phyloP scores from a whole-genome alignment of 306 rosid genomes.

The Quercus variabilis region DNA sequence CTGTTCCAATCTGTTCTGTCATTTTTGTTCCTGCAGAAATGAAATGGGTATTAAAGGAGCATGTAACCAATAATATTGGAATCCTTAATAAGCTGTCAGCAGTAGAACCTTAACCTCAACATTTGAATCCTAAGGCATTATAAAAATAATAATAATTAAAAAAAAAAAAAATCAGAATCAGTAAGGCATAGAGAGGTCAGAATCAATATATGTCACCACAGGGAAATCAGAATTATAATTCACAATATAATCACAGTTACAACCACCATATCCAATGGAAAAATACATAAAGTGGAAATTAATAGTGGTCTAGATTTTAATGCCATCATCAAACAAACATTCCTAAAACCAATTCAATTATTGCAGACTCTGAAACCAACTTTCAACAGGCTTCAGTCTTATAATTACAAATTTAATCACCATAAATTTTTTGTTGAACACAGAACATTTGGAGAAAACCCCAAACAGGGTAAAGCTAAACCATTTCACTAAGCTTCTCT shows the following conservation, averaged over 20 bases:
- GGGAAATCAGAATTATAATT: neutral
- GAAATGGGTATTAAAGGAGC: neutral
- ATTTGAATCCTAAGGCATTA: neutral
- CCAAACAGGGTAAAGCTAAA: neutral
- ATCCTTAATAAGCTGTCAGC: neutral
- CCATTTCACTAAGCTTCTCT: neutral
- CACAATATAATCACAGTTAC: neutral
- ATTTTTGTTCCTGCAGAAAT: slow-evolving; percentile 18
- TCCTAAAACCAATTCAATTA: neutral
- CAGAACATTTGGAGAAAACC: neutral
- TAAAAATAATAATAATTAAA: no score
- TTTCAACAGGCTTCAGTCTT: neutral
- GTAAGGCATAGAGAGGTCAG: neutral
- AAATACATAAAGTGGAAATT: neutral
- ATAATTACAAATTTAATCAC: neutral
- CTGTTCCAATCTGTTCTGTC: slow-evolving; percentile 47
- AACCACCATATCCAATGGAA: neutral
- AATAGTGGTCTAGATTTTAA: neutral
- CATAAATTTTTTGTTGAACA: neutral
- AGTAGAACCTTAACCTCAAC: neutral
- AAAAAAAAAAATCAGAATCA: no score
- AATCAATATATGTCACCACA: neutral
- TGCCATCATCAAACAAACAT: neutral
- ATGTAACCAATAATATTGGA: neutral
- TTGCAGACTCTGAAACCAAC: neutral